These are phyloP conservation scores for Protomyces gravidus DNA, from an alignment of 1,139 yeast genomes.

Conservation along the genomic window DNA sequence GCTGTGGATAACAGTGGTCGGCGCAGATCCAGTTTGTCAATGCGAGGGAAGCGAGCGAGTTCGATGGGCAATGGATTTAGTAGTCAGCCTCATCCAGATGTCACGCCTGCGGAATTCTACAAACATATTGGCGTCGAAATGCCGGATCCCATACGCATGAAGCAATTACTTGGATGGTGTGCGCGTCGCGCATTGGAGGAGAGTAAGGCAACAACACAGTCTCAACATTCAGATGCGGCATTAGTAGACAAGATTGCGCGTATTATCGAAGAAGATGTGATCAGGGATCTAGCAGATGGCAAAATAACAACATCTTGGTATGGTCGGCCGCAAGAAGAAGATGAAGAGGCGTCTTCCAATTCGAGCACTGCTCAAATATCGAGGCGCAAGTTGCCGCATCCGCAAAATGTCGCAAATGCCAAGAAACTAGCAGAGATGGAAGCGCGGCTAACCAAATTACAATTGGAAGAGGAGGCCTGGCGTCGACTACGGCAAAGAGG, in stretches of 20 bases:
- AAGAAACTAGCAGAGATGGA: conserved; percentile 49
- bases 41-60: conserved; percentile 66
- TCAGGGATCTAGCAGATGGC: conserved; percentile 57
- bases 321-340: conserved; percentile 41
- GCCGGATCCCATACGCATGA: conserved; percentile 71
- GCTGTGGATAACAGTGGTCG: conserved; percentile 34
- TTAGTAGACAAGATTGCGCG: conserved; percentile 46
- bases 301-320: conserved; percentile 66
- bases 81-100: conserved; percentile 64
- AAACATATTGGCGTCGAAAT: conserved; percentile 58
- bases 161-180: conserved; percentile 68
- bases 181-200: conserved; percentile 50
- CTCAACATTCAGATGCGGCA: background rate
- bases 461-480: conserved; percentile 29
- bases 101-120: conserved; percentile 54
- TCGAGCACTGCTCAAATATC: conserved; percentile 12
- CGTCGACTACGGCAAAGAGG: background rate
- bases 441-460: conserved; percentile 42
- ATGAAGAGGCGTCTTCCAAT: conserved; percentile 34
- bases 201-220: conserved; percentile 31
- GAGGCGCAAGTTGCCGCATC: conserved; percentile 48
- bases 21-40: conserved; percentile 39
- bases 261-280: conserved; percentile 61
- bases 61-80: conserved; percentile 69
- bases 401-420: conserved; percentile 52